phyloP scores from a whole-genome alignment of 2,329 filamentous ascomycete genomes.

The Alternaria ventricosa region DNA sequence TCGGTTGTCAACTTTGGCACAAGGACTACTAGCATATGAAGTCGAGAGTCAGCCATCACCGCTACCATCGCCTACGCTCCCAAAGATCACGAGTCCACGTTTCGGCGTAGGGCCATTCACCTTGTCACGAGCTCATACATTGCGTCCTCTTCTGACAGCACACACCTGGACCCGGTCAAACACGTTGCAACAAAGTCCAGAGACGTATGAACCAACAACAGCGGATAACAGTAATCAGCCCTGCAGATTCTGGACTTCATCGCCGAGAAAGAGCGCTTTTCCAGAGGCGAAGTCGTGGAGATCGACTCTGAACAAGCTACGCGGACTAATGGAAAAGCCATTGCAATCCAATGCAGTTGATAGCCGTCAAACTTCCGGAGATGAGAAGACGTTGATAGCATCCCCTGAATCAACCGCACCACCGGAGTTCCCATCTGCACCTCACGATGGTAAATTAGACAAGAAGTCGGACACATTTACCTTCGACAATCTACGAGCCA shows the following conservation, averaged over 20 bases:
- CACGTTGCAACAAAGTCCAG: not conserved
- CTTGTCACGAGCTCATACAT: not conserved
- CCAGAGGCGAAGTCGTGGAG: not conserved
- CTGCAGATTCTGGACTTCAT: too few relatives aligned
- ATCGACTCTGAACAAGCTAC: not conserved
- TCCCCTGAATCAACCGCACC: not conserved
- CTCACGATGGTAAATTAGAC: not conserved
- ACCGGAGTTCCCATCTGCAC: not conserved
- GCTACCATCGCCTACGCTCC: not conserved
- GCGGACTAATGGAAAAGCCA: fast-evolving
- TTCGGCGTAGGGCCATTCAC: not conserved
- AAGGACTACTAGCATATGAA: slow-evolving; percentile 8
- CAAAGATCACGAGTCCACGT: not conserved
- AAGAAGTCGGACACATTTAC: slow-evolving; percentile 23
- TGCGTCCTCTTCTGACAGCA: not conserved
- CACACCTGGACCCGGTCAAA: not conserved
- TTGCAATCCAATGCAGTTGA: not conserved
- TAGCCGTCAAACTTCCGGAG: not conserved
- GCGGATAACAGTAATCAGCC: too few relatives aligned
- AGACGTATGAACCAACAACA: too few relatives aligned
- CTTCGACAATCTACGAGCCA: slow-evolving; percentile 39
- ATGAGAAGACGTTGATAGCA: not conserved
- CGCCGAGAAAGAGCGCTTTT: too few relatives aligned
- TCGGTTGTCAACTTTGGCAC: slow-evolving; percentile 28
- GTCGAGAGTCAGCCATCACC: slow-evolving; percentile 14